phyloP scores from a whole-genome alignment of 2,329 filamentous ascomycete genomes.

The Dendrostoma leiphaemia region DNA sequence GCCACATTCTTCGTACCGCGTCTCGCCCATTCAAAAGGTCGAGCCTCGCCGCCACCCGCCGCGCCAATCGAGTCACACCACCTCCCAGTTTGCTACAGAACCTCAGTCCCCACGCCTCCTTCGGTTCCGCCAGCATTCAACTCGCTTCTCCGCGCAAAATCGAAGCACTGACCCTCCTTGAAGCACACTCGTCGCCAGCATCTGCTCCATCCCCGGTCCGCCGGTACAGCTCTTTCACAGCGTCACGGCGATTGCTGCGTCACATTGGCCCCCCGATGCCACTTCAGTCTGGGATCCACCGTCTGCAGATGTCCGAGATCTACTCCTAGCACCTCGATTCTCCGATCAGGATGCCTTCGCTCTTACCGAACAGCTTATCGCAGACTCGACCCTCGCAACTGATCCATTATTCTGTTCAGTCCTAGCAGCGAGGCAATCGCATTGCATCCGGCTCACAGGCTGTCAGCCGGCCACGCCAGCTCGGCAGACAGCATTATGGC shows the following conservation, averaged over 20 bases:
- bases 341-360: conserved; percentile 19
- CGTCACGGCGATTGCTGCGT: not conserved
- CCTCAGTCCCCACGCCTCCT: not conserved
- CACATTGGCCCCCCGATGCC: not conserved
- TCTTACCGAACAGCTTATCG: conserved; percentile 9
- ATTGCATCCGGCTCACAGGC: not conserved
- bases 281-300: not conserved
- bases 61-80: conserved; percentile 2
- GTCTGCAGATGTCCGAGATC: conserved; percentile 13
- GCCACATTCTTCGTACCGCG: not conserved
- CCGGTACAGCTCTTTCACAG: too few species aligned
- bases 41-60: conserved; percentile 9
- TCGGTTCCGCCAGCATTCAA: not conserved
- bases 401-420: conserved; percentile 1
- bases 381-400: conserved; percentile 9
- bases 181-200: not conserved
- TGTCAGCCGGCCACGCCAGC: not conserved
- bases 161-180: conserved; percentile 1
- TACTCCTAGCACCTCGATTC: not conserved
- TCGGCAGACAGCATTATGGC: conserved; percentile 52
- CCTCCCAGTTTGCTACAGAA: not conserved
- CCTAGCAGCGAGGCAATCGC: conserved; percentile 4
- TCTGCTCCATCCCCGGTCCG: not conserved
- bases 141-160: not conserved
- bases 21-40: too few species aligned